These are phyloP conservation scores for Dryas alaskensis DNA, from an alignment of 306 rosid genomes.

Conservation along the genomic window DNA sequence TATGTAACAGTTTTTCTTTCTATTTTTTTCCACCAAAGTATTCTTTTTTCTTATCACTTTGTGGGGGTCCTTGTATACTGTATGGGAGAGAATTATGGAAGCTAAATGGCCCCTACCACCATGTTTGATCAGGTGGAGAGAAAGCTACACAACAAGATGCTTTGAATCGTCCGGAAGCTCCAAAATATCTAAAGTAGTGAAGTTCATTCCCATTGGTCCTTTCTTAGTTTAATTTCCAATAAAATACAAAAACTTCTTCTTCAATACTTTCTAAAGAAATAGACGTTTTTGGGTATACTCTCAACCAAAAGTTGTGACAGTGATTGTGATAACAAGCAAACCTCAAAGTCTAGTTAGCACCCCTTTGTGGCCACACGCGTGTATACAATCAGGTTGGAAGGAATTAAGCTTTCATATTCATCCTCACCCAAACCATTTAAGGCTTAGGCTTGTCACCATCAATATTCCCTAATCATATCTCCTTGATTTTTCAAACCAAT, in stretches of 20 bases:
- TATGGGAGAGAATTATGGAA: too few species aligned
- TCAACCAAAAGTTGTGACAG: slow-evolving; percentile 40
- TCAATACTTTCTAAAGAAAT: slow-evolving; percentile 40
- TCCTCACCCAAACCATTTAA: slow-evolving; percentile 24
- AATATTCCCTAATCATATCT: slow-evolving; percentile 10
- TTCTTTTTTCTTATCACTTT: too few species aligned
- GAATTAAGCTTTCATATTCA: slow-evolving; percentile 21
- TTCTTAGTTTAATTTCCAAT: background rate
- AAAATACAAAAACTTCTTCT: slow-evolving; percentile 14
- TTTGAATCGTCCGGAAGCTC: background rate
- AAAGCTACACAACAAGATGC: background rate
- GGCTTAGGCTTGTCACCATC: slow-evolving; percentile 13
- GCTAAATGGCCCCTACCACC: too few species aligned
- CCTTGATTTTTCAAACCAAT: slow-evolving; percentile 15
- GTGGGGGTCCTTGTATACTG: too few species aligned
- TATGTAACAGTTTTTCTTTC: too few species aligned
- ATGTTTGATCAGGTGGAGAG: background rate
- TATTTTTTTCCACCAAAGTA: too few species aligned
- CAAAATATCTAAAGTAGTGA: background rate
- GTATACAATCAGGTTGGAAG: slow-evolving; percentile 24
- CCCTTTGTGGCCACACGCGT: slow-evolving; percentile 33
- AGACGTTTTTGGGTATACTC: slow-evolving; percentile 32
- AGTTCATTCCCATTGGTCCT: slow-evolving; percentile 10
- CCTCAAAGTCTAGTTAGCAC: slow-evolving; percentile 16
- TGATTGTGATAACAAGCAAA: slow-evolving; percentile 38